Evolutionary conservation across 257 asterid genomes (phyloP).

Genomic region (Petunia secreta): DNA sequence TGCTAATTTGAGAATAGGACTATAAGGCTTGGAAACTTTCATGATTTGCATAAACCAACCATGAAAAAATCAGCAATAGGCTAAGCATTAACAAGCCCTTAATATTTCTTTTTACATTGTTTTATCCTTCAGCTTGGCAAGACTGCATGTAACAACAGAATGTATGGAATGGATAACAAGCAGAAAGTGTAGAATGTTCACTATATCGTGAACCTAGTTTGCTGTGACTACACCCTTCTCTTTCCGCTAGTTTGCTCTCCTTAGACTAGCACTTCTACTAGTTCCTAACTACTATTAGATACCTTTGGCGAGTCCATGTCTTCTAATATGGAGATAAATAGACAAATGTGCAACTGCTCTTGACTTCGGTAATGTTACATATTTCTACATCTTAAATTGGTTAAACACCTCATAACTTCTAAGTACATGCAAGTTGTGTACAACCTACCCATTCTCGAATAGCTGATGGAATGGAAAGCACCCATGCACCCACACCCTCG

Average conservation of each 20-base stretch:
- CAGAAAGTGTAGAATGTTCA: too few relatives aligned
- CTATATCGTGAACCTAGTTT: too few relatives aligned
- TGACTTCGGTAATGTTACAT: neutral
- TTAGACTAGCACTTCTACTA: neutral
- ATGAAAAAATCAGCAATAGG: neutral
- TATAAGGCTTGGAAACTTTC: constrained; percentile 4
- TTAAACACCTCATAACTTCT: neutral
- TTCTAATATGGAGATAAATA: neutral
- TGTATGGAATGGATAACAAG: too few relatives aligned
- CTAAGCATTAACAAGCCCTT: neutral
- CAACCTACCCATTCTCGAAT: neutral
- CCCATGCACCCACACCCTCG: neutral
- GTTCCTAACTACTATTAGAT: neutral
- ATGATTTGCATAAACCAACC: neutral
- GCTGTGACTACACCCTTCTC: neutral
- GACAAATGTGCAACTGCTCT: neutral
- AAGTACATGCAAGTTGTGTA: neutral
- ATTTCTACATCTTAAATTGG: neutral
- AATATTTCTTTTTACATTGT: neutral
- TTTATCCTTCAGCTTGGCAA: neutral
- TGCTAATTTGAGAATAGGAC: neutral
- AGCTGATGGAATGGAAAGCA: neutral
- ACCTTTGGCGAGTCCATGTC: neutral
- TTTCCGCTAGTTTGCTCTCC: neutral
- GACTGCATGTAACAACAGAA: neutral